A percentile compares a stretch with the other conserved stretches of the same genome.
Evolutionary conservation across 208 protist genomes (phyloP).

Genomic region (Kentomonas sorsogonicus): DNA sequence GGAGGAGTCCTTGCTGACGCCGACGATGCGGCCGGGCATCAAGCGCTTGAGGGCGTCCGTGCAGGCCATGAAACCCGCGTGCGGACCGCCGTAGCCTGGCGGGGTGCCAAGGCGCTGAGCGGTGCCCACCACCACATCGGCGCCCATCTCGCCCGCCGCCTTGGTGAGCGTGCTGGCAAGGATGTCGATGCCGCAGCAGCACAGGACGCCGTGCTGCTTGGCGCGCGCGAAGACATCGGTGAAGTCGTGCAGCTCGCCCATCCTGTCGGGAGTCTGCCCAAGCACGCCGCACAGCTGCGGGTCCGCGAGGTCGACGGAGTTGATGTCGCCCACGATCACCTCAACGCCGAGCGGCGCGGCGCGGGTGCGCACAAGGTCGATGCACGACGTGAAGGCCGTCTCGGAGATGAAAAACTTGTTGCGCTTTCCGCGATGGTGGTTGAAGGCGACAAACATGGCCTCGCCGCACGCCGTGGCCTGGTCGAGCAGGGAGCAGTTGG

Average conservation of each 20-base stretch:
- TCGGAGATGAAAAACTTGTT: constrained; percentile 64
- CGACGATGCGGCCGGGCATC: constrained; percentile 95
- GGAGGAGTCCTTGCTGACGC: constrained; percentile 89
- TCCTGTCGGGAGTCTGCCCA: constrained; percentile 93
- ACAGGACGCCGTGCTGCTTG: constrained; percentile 56
- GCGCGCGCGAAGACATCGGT: constrained; percentile 47
- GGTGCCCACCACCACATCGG: constrained; percentile 92
- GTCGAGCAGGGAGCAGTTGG: constrained; percentile 97
- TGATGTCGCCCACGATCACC: constrained; percentile 77
- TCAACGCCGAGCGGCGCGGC: constrained; percentile 83
- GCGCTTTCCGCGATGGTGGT: constrained; percentile 45
- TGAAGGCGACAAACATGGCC: constrained; percentile 64
- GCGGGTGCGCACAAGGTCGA: constrained; percentile 70
- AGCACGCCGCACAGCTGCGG: constrained; percentile 76
- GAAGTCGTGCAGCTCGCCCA: constrained; percentile 87
- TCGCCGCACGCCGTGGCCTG: constrained; percentile 76
- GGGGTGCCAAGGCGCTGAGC: constrained; percentile 95
- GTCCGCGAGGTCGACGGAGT: constrained; percentile 50
- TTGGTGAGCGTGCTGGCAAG: constrained; percentile 91
- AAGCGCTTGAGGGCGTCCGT: constrained; percentile 86
- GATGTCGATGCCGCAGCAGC: constrained; percentile 89
- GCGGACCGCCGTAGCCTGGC: constrained; percentile 95
- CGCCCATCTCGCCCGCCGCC: constrained; percentile 92
- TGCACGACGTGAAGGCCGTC: constrained; percentile 48
- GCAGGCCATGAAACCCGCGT: constrained; percentile 96